Evolutionary conservation across 2,329 filamentous ascomycete species (phyloP).

Genomic region (Fusarium phyllophilum): DNA sequence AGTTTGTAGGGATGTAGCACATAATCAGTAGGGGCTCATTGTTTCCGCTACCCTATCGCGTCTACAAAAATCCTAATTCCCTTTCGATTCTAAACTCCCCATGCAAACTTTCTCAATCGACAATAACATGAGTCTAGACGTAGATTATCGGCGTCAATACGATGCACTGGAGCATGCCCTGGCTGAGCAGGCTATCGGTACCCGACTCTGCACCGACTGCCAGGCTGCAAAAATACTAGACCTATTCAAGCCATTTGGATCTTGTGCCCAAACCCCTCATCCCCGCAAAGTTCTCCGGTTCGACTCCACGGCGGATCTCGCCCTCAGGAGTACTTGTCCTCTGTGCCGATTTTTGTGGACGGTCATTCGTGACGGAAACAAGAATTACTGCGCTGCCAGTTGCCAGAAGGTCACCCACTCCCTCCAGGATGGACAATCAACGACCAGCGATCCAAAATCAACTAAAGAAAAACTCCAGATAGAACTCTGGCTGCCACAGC

Average conservation of each 20-base stretch:
- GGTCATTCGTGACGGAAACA: background rate
- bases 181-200: background rate
- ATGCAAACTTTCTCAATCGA: no score
- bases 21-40: background rate
- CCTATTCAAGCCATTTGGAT: background rate
- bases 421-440: background rate
- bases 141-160: background rate
- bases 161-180: background rate
- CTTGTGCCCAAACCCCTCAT: background rate
- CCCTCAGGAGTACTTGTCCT: background rate
- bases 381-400: background rate
- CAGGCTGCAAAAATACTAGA: background rate
- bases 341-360: background rate
- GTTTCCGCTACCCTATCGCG: rapidly evolving
- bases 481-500: background rate
- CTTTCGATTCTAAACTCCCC: no score
- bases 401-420: background rate
- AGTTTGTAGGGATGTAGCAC: no score
- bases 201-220: background rate
- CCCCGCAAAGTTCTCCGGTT: rapidly evolving
- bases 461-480: background rate
- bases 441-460: background rate
- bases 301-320: background rate
- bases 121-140: background rate
- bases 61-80: background rate